Conservation (phyloP, 805 yeast species). For the Barnettozyma populi region DNA sequence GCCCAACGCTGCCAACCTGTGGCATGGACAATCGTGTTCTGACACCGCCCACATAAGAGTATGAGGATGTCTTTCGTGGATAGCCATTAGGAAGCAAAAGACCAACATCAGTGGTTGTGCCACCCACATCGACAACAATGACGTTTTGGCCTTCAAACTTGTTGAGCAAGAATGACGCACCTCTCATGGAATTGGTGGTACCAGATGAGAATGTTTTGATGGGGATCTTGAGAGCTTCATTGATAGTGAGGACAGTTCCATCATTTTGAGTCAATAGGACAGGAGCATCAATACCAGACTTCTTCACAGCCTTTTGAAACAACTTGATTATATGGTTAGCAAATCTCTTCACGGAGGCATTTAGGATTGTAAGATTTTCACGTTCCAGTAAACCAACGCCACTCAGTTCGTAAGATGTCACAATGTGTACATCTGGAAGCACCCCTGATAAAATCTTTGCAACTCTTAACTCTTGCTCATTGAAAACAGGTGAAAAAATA, state of each 20-base stretch:
- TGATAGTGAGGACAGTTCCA: constrained; percentile 40
- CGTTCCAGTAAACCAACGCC: constrained; percentile 42
- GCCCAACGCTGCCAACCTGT: constrained; percentile 44
- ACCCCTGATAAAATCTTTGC: constrained; percentile 29
- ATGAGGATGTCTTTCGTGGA: constrained; percentile 42
- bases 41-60: constrained; percentile 42
- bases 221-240: constrained; percentile 37
- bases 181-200: constrained; percentile 45
- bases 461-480: constrained; percentile 33
- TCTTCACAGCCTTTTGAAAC: constrained; percentile 33
- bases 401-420: constrained; percentile 36
- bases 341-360: constrained; percentile 39
- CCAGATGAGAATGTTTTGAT: constrained; percentile 46
- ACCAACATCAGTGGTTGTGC: constrained; percentile 47
- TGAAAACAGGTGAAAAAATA: constrained; percentile 35
- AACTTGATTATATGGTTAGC: constrained; percentile 37
- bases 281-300: constrained; percentile 32
- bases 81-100: constrained; percentile 39
- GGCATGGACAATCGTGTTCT: constrained; percentile 46
- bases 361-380: constrained; percentile 43
- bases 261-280: constrained; percentile 38
- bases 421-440: constrained; percentile 31
- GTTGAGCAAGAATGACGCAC: constrained; percentile 37
- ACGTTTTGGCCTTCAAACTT: constrained; percentile 23
- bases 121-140: constrained; percentile 44